phyloP scores from a whole-genome alignment of 2,329 filamentous ascomycete species.

The Aspergillus niger region DNA sequence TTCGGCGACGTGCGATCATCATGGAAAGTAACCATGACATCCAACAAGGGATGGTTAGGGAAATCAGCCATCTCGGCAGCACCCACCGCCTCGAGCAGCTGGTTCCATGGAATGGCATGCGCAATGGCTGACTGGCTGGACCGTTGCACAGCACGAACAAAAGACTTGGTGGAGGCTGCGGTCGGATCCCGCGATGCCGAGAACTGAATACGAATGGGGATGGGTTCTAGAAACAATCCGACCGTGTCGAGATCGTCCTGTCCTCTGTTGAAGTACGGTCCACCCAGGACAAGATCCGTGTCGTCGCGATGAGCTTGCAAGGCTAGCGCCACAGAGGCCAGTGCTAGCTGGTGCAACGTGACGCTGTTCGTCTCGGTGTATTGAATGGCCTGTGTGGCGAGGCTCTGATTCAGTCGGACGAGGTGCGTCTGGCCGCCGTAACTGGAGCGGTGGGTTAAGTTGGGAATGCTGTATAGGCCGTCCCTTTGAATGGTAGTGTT shows the following conservation, averaged over 20 bases:
- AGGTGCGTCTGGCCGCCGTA: too few relatives aligned
- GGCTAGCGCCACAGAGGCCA: slow-evolving; percentile 1
- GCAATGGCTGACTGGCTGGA: slow-evolving; percentile 7
- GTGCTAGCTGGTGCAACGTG: slow-evolving; percentile 4
- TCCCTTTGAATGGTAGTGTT: not conserved
- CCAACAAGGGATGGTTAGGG: slow-evolving; percentile 7
- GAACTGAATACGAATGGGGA: slow-evolving; percentile 9
- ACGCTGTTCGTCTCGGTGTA: not conserved
- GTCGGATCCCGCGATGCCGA: not conserved
- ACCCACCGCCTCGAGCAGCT: not conserved
- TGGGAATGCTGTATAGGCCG: not conserved
- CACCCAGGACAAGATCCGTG: slow-evolving; percentile 3
- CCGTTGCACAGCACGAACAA: not conserved
- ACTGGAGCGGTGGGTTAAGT: not conserved
- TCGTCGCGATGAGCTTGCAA: not conserved
- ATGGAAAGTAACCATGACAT: slow-evolving; percentile 12
- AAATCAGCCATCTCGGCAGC: not conserved
- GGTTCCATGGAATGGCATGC: slow-evolving; percentile 11
- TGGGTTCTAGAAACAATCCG: slow-evolving; percentile 12
- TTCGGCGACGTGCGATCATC: not conserved
- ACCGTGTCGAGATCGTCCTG: slow-evolving; percentile 2
- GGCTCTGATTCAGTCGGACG: too few relatives aligned
- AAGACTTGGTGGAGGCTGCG: not conserved
- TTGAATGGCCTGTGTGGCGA: not conserved
- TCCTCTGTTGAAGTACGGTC: slow-evolving; percentile 6